Conservation (phyloP, 352 stramenopile species). For the Achlya hypogyna region DNA sequence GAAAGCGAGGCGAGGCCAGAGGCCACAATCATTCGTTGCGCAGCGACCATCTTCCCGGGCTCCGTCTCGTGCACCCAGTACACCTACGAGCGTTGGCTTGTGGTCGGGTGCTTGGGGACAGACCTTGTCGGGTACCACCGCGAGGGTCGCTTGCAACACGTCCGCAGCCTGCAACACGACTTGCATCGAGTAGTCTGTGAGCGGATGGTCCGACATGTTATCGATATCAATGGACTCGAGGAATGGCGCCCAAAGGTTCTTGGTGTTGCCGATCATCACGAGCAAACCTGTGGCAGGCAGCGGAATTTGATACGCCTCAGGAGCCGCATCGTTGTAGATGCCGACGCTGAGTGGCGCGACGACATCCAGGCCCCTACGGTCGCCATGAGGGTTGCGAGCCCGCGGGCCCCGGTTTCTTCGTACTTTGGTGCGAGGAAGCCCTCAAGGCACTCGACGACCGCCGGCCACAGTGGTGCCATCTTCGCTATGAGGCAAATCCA, state of each 20-base stretch:
- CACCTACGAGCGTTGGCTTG: too few species aligned
- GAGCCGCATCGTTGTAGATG: slow-evolving; percentile 44
- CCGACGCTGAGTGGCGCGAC: slow-evolving; percentile 54
- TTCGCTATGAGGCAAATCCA: not conserved
- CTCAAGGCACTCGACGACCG: not conserved
- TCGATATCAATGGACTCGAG: slow-evolving; percentile 29
- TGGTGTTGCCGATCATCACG: slow-evolving; percentile 63
- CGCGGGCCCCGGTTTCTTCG: too few species aligned
- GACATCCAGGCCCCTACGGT: slow-evolving; percentile 58
- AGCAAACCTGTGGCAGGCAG: slow-evolving; percentile 21
- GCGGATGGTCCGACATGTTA: slow-evolving; percentile 32
- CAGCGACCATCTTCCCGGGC: slow-evolving; percentile 63
- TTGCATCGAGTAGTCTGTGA: slow-evolving; percentile 50
- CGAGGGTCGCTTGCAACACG: slow-evolving; percentile 22
- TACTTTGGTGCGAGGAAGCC: not conserved
- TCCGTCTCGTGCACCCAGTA: slow-evolving; percentile 62
- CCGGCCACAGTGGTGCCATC: not conserved
- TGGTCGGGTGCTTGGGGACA: too few species aligned
- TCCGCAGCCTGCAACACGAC: slow-evolving; percentile 27
- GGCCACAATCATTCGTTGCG: slow-evolving; percentile 55
- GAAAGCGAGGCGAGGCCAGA: slow-evolving; percentile 17
- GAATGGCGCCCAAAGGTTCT: slow-evolving; percentile 41
- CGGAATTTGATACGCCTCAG: slow-evolving; percentile 38
- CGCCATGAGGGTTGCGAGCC: too few species aligned
- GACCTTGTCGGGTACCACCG: slow-evolving; percentile 24